A percentile compares a stretch with the other conserved stretches of the same genome.
phyloP scores from a whole-genome alignment of 108 stramenopile genomes.

The Cyclotella distinguenda region DNA sequence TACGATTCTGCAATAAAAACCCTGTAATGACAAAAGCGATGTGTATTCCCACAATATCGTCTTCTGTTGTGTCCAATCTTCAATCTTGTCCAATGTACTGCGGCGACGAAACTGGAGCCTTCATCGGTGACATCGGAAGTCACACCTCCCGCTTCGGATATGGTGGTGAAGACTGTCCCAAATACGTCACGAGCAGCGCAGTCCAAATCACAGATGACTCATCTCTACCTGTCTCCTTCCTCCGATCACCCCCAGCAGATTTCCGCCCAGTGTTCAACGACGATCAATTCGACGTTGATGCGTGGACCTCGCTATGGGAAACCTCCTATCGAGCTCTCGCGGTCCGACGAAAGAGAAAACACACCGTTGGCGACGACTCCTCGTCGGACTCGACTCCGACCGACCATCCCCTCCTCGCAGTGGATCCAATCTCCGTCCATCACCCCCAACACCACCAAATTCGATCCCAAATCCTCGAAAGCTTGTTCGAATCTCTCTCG shows the following conservation, averaged over 20 bases:
- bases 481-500: conserved; percentile 72
- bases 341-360: conserved; percentile 64
- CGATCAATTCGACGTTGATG: conserved; percentile 67
- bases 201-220: conserved; percentile 11
- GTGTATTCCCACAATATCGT: too few relatives aligned
- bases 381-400: conserved; percentile 3
- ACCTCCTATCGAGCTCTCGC: conserved; percentile 55
- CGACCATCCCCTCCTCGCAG: conserved; percentile 43
- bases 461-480: conserved; percentile 60
- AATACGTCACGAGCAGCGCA: conserved; percentile 60
- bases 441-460: conserved; percentile 17
- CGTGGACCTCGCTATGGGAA: conserved; percentile 68
- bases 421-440: conserved; percentile 24
- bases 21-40: too few relatives aligned
- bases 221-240: conserved; percentile 39
- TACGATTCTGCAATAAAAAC: too few relatives aligned
- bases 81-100: conserved; percentile 70
- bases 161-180: conserved; percentile 86
- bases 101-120: conserved; percentile 90
- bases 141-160: conserved; percentile 85
- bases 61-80: not conserved
- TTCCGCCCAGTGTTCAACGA: conserved; percentile 2
- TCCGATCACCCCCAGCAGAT: conserved; percentile 35
- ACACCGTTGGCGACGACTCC: conserved; percentile 58
- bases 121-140: conserved; percentile 81